Evolutionary conservation across 164 flowering plant genomes (phyloP).

Genomic region (Vitis rupestris): DNA sequence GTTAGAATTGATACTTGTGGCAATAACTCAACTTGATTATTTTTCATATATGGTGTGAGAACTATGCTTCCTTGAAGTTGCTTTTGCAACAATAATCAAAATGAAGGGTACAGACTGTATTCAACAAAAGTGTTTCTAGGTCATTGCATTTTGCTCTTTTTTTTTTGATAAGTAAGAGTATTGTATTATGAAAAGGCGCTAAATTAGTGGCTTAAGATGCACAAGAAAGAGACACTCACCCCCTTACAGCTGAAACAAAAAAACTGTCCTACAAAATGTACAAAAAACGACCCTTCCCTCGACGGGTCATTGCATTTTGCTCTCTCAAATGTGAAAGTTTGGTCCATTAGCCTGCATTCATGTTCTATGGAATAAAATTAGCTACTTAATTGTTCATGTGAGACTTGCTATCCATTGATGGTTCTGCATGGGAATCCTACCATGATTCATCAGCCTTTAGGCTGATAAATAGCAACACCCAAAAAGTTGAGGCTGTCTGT

Average conservation of each 20-base stretch:
- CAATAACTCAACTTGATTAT: background rate
- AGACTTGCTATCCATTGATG: no score
- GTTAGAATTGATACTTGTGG: no score
- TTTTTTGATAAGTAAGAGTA: no score
- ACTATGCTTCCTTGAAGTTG: background rate
- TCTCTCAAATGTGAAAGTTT: background rate
- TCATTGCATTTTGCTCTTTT: background rate
- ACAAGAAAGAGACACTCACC: no score
- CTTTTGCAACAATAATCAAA: background rate
- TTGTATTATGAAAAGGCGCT: no score
- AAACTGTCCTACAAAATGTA: no score
- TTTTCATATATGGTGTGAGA: background rate
- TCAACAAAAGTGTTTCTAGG: background rate
- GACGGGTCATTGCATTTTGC: background rate
- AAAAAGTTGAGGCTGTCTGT: background rate
- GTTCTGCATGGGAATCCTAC: background rate
- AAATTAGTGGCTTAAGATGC: no score
- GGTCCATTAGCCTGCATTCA: background rate
- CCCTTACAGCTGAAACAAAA: no score
- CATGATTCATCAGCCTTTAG: background rate
- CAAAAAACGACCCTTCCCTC: no score
- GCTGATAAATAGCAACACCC: background rate
- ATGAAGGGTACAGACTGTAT: background rate
- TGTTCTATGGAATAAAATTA: background rate
- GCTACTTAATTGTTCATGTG: background rate